Evolutionary conservation across 192 early-diverging fungal species (phyloP), one percentile per base, ranked within the genome.

Genomic region (Spizellomyces sp.): DNA sequence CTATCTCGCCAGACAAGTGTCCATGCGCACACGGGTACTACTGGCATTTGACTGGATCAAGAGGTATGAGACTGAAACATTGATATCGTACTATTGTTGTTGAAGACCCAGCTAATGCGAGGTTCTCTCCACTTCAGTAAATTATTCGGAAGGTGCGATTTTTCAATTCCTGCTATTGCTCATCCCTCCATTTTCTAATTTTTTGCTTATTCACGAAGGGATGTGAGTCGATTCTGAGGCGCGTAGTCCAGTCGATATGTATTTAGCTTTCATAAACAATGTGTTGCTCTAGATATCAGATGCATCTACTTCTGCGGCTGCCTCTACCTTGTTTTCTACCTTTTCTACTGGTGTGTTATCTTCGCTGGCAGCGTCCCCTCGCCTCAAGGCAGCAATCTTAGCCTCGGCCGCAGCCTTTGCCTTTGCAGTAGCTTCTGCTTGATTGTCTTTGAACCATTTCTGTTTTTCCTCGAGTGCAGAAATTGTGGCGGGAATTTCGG

Each of bases 401-500:
- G 87, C 91, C 79, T 95, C 89, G 56, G 92, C 96, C 77, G 89
- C 90, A 67, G 83, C 87, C 87, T 92, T 95, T 84, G 96, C 96
- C 76, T 91, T 90, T 8, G 78, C 87, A 62, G 95, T 96, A 14
- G 84, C 86, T 64, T 82, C 85, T 57, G 84, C 88, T 79, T 94
- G 92, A 77, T 92, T 89, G 50, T 87, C 87, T 58, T 91, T 70
- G 81, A 83, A 98, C 75, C 89, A 80, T 19, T 84, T 74, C 76
- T 86, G 89, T 75, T 90, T 90, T 44, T 78, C 89, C 64, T 82
- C 81, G 48, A 98, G 80, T 50, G 85, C 86, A 48, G 87, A 87
- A 74, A 96, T 86, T 22, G 94, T 83, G 43, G 76, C 80, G 6
- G 87, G 81, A 15, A 95, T 81, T 47, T 90, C 90, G 44, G 87